phyloP scores from a whole-genome alignment of 2,329 filamentous ascomycete species.

The Falciphora oryzae region DNA sequence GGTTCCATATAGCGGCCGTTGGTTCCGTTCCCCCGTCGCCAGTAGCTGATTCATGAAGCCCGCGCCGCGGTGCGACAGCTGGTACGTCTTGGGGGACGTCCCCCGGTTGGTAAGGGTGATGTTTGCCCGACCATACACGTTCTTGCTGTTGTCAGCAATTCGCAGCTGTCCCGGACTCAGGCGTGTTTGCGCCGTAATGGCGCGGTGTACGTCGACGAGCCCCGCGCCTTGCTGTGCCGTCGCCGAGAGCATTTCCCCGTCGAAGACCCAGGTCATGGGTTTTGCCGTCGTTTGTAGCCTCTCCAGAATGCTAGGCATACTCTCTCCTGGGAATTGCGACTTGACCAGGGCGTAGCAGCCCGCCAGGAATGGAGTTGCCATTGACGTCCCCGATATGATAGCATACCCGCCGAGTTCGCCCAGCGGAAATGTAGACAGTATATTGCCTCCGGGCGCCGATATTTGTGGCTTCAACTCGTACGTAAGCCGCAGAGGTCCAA shows the following conservation, averaged over 20 bases:
- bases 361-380: constrained; percentile 29
- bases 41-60: constrained; percentile 19
- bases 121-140: constrained; percentile 16
- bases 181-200: constrained; percentile 19
- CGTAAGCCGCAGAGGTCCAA: constrained; percentile 17
- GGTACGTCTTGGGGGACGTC: constrained; percentile 17
- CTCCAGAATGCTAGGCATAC: constrained; percentile 22
- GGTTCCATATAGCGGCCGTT: constrained; percentile 19
- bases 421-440: constrained; percentile 29
- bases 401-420: constrained; percentile 24
- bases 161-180: constrained; percentile 21
- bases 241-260: constrained; percentile 22
- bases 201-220: constrained; percentile 26
- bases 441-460: constrained; percentile 28
- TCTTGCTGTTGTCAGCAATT: constrained; percentile 15
- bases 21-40: constrained; percentile 14
- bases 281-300: constrained; percentile 25
- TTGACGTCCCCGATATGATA: constrained; percentile 30
- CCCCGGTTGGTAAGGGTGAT: constrained; percentile 22
- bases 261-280: constrained; percentile 21
- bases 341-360: constrained; percentile 30
- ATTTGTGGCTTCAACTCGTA: constrained; percentile 25
- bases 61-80: constrained; percentile 19
- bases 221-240: constrained; percentile 30
- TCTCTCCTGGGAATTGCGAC: constrained; percentile 23